Percentiles rank a stretch among this genome's conserved stretches.
phyloP scores from a whole-genome alignment of 2,329 filamentous ascomycete genomes.

The Colletotrichum sp. region DNA sequence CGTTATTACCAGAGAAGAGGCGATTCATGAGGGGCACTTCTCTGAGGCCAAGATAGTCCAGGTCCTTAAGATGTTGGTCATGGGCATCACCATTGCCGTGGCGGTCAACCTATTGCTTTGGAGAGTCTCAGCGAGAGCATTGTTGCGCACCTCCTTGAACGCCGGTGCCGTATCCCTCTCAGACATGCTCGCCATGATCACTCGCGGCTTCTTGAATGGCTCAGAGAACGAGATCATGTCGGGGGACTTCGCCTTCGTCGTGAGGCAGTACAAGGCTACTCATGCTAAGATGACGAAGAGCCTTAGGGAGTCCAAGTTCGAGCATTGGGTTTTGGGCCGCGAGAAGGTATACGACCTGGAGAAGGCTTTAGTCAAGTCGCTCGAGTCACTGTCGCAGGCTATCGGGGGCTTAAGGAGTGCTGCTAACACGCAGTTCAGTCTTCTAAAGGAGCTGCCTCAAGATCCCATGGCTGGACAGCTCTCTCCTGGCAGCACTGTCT shows the following conservation, averaged over 20 bases:
- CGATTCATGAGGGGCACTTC: slow-evolving; percentile 82
- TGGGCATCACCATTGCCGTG: slow-evolving; percentile 76
- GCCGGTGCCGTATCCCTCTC: slow-evolving; percentile 77
- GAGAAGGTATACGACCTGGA: slow-evolving; percentile 83
- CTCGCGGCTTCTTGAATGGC: slow-evolving; percentile 82
- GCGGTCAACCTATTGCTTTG: slow-evolving; percentile 79
- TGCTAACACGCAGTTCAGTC: slow-evolving; percentile 84
- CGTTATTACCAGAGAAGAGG: slow-evolving; percentile 88
- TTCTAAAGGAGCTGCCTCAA: slow-evolving; percentile 69
- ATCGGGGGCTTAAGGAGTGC: slow-evolving; percentile 91
- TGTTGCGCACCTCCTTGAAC: slow-evolving; percentile 76
- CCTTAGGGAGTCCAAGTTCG: slow-evolving; percentile 84
- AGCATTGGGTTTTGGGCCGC: slow-evolving; percentile 82
- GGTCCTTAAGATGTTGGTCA: slow-evolving; percentile 82
- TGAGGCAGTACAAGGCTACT: slow-evolving; percentile 67
- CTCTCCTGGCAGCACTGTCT: slow-evolving; percentile 33
- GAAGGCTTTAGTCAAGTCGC: slow-evolving; percentile 78
- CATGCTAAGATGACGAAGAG: slow-evolving; percentile 77
- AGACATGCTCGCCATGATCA: slow-evolving; percentile 82
- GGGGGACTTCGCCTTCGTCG: slow-evolving; percentile 66
- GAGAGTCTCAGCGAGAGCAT: slow-evolving; percentile 76
- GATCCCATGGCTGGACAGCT: slow-evolving; percentile 32
- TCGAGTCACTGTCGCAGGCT: slow-evolving; percentile 85
- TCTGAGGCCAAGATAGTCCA: slow-evolving; percentile 82
- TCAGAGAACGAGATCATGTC: slow-evolving; percentile 78